A percentile compares a stretch with the other conserved stretches of the same genome.
Conservation (phyloP, 225 moss, liverwort and hornwort genomes). For the Physcomitrellopsis africana region DNA sequence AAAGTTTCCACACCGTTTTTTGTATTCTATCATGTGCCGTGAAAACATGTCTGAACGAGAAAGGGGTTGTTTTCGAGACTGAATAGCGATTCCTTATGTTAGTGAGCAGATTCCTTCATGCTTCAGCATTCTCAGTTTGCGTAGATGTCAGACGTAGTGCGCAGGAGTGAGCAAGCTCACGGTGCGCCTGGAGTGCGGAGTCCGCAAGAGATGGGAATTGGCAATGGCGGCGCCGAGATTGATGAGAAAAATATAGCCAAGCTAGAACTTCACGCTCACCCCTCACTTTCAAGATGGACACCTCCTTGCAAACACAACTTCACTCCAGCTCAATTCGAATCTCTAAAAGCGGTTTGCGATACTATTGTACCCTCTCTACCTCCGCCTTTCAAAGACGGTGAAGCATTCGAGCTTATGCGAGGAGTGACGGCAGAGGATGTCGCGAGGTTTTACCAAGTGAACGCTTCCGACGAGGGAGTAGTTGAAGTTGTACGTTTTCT, state of each 20-base stretch:
- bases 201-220: no score
- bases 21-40: no score
- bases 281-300: slow-evolving; percentile 40
- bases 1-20: no score
- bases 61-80: no score
- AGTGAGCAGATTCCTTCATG: no score
- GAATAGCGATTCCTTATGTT: no score
- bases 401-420: slow-evolving; percentile 1
- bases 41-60: no score
- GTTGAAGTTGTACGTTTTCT: slow-evolving; percentile 46
- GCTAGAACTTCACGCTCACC: slow-evolving; percentile 37
- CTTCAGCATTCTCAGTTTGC: no score
- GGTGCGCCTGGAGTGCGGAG: no score
- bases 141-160: no score
- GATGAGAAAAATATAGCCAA: neutral
- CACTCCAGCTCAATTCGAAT: slow-evolving; percentile 29
- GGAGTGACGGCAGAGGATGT: slow-evolving; percentile 50
- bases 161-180: no score
- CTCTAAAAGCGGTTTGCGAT: slow-evolving; percentile 48
- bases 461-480: slow-evolving; percentile 47
- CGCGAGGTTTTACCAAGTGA: slow-evolving; percentile 34
- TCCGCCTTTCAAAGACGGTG: slow-evolving; percentile 25
- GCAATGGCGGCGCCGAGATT: neutral
- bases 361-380: slow-evolving; percentile 45
- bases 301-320: slow-evolving; percentile 46